Base-by-base conservation (phyloP, 305 asterid species). In the Fraxinus albicans region DNA sequence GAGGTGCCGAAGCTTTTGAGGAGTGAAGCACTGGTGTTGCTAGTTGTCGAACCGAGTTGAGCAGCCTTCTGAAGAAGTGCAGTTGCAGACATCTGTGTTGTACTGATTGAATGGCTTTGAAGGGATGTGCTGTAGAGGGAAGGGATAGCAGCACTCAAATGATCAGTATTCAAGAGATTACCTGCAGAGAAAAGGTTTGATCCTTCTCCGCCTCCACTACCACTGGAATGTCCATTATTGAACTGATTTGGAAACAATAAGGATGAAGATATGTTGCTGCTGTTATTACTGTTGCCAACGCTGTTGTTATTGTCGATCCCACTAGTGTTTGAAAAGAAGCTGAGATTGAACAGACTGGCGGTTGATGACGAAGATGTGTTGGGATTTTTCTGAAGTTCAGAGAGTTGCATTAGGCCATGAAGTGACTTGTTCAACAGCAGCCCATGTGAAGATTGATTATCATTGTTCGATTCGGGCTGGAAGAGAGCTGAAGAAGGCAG, bases 11-110 rank as follows among this genome's bases (percentile, higher is more conserved):
- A 91, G 84, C 82, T 88, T 84, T 91, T 94, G 19, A 93, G 88
- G 19, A 91, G 87, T 0, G 96, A 87, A 4, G 88, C 89, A 36
- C 85, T 86, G 53, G 78, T 86, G 87, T 80, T 87, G 85, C 89
- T 87, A 1, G 93, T 82, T 79, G 88, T 82, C 4, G 97, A 93
- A 53, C 98, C 97, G 82, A 92, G 65, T 33, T 92, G 94, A 6
- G 97, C 95, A 0, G 98, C 98, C 81, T 93, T 90, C 34, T 94
- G 98, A 36, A 94, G 97, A 12, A 94, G 89, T 0, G 97, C 97
- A 0, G 98, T 94, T 1, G 98, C 98, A 0, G 98, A 94, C 95
- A 92, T 89, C 55, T 89, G 92, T 3, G 92, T 81, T 1, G 86
- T 38, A 9, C 53, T 29, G 3, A 10, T 29, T 29, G 75, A 29